Evolutionary conservation across 2,329 filamentous ascomycete genomes (phyloP), one percentile per base, ranked within the genome.

Genomic region (Dryadomyces quercus-mongolicae): DNA sequence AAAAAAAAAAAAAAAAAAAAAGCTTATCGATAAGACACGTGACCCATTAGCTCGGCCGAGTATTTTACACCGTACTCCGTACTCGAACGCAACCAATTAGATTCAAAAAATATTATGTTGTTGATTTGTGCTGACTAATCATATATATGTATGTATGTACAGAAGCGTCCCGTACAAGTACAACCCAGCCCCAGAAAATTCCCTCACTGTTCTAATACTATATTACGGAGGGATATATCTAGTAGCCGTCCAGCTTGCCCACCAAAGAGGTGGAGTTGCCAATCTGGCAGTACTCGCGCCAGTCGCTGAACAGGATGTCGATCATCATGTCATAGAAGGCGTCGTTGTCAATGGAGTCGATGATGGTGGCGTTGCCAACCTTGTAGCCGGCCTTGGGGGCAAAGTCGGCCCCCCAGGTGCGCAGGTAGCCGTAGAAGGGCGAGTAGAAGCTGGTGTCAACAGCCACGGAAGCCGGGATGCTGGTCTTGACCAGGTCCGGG

Each of bases 361-460:
- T 50, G 5, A 52, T 13, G 8, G 54, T 55, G 2, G 49, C 49
- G 16, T 52, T 52, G 12, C 54, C 54, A 10, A 18, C 18, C 10
- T 31, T 18, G 50, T 55, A 55, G 38, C 54, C 54, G 9, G 49
- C 49, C 1, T 44, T 45, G 3, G 54, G 54, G 10, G 54, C 54
- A 46, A 55, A 55, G 22, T 55, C 54, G 3, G 36, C 36, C 16
- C 54, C 54, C 54, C 54, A 55, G 40, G 52, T 50, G 12, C 54
- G 44, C 44, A 55, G 44, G 40, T 45, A 46, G 25, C 54, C 54
- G 40, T 55, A 55, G 16, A 55, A 55, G 2, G 54, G 54, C 15
- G 54, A 55, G 40, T 55, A 55, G 34, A 55, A 55, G 40, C 45
- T 52, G n/a, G 54, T 55, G 50, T 55, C 54, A 16, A 55, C 54